Percentiles rank a stretch among this genome's conserved stretches.
Evolutionary conservation across 2,329 filamentous ascomycete species (phyloP).

Genomic region (Sclerotinia nivalis): DNA sequence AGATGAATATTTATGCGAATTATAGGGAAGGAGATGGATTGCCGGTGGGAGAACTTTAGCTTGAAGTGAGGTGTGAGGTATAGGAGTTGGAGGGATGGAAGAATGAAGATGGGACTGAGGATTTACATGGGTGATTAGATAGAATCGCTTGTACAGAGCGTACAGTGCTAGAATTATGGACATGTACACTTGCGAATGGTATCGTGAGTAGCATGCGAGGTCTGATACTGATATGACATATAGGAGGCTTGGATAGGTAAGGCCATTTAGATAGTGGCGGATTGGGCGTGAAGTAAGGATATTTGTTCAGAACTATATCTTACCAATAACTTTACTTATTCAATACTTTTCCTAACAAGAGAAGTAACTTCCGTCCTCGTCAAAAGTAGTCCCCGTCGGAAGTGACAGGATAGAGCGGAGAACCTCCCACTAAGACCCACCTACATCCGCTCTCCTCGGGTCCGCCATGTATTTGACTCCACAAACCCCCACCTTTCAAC

Average conservation of each 20-base stretch:
- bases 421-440: not conserved
- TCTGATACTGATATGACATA: not conserved
- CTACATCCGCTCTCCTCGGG: not conserved
- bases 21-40: constrained; percentile 6
- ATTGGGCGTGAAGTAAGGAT: not conserved
- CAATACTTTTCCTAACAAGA: not conserved
- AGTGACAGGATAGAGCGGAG: not conserved
- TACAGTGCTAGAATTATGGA: not conserved
- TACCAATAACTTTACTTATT: not conserved
- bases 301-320: not conserved
- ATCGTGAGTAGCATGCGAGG: not conserved
- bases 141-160: not conserved
- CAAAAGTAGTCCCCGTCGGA: not conserved
- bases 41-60: not conserved
- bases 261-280: too few species aligned
- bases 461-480: not conserved
- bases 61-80: not conserved
- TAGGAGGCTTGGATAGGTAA: not conserved
- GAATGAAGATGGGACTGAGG: not conserved
- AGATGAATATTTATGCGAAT: not conserved
- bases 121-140: not conserved
- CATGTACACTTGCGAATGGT: not conserved
- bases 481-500: too few species aligned
- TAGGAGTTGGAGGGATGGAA: too few species aligned
- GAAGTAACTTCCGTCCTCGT: not conserved